A percentile compares a stretch with the other conserved stretches of the same genome.
Conservation (phyloP, 106 monocot species). For the Chionographis japonica region DNA sequence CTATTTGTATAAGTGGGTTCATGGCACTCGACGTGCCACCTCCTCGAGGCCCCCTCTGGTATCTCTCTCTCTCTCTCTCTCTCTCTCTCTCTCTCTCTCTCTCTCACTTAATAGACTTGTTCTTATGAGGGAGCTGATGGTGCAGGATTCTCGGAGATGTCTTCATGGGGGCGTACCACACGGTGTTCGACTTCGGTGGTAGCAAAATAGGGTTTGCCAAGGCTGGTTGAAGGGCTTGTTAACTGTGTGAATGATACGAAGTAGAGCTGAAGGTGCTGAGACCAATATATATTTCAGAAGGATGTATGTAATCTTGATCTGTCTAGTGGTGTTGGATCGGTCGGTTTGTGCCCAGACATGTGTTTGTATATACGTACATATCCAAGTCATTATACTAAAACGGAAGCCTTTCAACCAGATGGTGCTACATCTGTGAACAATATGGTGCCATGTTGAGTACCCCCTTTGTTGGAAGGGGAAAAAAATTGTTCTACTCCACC, state of each 20-base stretch:
- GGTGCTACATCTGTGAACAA: too few relatives aligned
- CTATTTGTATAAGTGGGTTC: slow-evolving; percentile 38
- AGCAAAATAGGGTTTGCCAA: slow-evolving; percentile 56
- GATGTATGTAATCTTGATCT: too few relatives aligned
- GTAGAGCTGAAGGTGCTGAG: not conserved
- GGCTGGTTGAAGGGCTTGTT: slow-evolving; percentile 20
- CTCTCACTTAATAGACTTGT: not conserved
- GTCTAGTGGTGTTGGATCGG: too few relatives aligned
- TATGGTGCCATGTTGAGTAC: too few relatives aligned
- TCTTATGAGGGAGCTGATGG: not conserved
- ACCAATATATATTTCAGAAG: too few relatives aligned
- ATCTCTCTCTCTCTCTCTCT: slow-evolving; percentile 3
- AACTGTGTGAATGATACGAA: not conserved
- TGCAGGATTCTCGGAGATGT: slow-evolving; percentile 76
- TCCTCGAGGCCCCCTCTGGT: slow-evolving; percentile 43
- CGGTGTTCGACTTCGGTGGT: slow-evolving; percentile 57
- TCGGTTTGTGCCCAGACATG: too few relatives aligned
- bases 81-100: too few relatives aligned
- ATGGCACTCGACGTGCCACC: slow-evolving; percentile 34
- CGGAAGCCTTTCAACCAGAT: too few relatives aligned
- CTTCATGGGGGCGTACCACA: slow-evolving; percentile 75
- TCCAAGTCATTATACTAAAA: too few relatives aligned
- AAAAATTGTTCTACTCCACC: too few relatives aligned
- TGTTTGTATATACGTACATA: too few relatives aligned
- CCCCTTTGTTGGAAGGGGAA: too few relatives aligned